These are phyloP conservation scores for Allantophomopsis lycopodina DNA, from an alignment of 2,329 filamentous ascomycete genomes.

Conservation along the genomic window DNA sequence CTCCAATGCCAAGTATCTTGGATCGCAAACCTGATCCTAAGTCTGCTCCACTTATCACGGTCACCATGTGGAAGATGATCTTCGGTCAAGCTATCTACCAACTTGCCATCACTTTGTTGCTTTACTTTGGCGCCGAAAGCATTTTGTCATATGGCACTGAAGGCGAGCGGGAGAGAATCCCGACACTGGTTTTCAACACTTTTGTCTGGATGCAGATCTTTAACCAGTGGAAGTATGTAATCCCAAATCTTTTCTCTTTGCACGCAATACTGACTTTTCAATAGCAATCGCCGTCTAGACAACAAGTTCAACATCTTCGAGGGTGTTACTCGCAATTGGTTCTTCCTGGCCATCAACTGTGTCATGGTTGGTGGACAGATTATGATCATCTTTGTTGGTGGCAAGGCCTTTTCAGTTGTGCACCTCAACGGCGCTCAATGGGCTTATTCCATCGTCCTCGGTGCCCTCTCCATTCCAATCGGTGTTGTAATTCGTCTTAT, in stretches of 20 bases:
- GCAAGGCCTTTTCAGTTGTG: conserved; percentile 54
- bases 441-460: conserved; percentile 76
- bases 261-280: conserved; percentile 19
- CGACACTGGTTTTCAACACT: conserved; percentile 88
- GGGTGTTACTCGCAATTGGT: conserved; percentile 70
- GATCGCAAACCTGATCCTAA: conserved; percentile 63
- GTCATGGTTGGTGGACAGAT: conserved; percentile 85
- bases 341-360: conserved; percentile 75
- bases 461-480: conserved; percentile 72
- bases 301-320: conserved; percentile 96
- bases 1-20: conserved; percentile 55
- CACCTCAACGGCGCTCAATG: conserved; percentile 63
- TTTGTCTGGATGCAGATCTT: conserved; percentile 99
- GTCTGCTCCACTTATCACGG: conserved; percentile 63
- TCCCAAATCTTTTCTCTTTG: conserved; percentile 6
- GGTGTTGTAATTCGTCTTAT: conserved; percentile 71
- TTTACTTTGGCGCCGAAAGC: conserved; percentile 59
- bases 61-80: conserved; percentile 99
- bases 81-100: conserved; percentile 86
- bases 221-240: conserved; percentile 82
- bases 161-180: conserved; percentile 34
- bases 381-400: conserved; percentile 81
- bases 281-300: conserved; percentile 72
- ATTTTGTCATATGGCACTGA: conserved; percentile 45
- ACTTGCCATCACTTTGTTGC: conserved; percentile 61